Base-by-base conservation (phyloP, 2,329 filamentous ascomycete species). In the Phialophora expanda region DNA sequence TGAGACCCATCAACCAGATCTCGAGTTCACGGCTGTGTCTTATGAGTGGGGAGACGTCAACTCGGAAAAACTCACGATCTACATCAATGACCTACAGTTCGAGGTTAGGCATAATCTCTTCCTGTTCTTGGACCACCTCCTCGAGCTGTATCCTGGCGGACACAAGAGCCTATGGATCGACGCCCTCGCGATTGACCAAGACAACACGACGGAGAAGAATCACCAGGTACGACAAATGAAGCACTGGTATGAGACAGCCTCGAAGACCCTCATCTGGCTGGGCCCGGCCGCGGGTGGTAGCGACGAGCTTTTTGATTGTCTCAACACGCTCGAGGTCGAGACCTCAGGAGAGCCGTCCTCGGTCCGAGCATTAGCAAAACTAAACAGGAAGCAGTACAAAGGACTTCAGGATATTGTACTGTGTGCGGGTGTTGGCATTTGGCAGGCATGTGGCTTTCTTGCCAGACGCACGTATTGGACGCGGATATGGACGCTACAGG, bases 381-480 rank as follows among this genome's bases (percentile, higher is more conserved):
- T 14, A 24, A n/a, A 22, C n/a, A 14, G 50, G 11, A 12, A 53
- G 24, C 50, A 26, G n/a, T 53, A 53, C 12, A 28, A 28, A 7
- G 28, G 4, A 28, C 28, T 28, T 6, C 50, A 53, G 24, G n/a
- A 22, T 14, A 14, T 22, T 5, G 24, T 53, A 11, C 12, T 22
- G n/a, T 4, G 24, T 22, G 50, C 50, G 24, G 50, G 24, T 7
- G 20, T 53, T 17, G 4, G n/a, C 24, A 26, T 53, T 14, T 53
- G 50, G 50, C 7, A 53, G 24, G 50, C 50, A 14, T 53, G n/a
- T 26, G 50, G 24, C 12, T n/a, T 5, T 5, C 24, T 53, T 14
- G n/a, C n/a, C 24, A 22, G 24, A 24, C 50, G 50, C n/a, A 53
- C 53, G 12, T 56, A 56, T 24, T 56, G 53, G 53, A n/a, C 5